Conservation (phyloP, 2,329 filamentous ascomycete species). For the Lachnellula arida region DNA sequence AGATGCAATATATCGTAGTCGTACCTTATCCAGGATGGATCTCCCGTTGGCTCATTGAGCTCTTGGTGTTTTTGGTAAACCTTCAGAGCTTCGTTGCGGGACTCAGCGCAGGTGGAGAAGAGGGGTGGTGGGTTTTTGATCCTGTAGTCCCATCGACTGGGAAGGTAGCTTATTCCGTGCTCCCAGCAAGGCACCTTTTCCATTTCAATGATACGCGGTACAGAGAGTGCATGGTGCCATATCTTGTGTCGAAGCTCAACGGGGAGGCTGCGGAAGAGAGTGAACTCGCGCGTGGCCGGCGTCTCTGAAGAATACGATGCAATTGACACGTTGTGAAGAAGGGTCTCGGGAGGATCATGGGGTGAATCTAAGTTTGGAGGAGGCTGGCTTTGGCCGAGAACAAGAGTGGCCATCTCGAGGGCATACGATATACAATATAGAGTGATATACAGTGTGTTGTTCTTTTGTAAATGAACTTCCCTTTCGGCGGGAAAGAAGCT, state of each 20-base stretch:
- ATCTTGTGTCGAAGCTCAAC: constrained; percentile 3
- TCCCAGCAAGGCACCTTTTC: constrained; percentile 8
- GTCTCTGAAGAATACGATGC: constrained; percentile 2
- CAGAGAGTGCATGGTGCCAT: constrained; percentile 6
- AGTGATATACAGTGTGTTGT: too few species aligned
- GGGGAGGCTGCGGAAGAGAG: neutral
- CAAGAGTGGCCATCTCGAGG: neutral
- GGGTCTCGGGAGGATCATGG: neutral
- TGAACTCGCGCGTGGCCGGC: neutral
- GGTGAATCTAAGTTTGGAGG: neutral
- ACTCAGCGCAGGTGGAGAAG: constrained; percentile 6
- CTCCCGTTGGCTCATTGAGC: neutral
- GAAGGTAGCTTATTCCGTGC: neutral
- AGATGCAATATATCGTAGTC: constrained; percentile 11
- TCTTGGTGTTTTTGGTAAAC: neutral
- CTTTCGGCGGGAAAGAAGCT: too few species aligned
- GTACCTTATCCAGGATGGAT: constrained; percentile 8
- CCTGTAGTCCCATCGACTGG: constrained; percentile 7
- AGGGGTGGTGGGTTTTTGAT: constrained; percentile 5
- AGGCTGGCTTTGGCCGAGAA: neutral
- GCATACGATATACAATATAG: too few species aligned
- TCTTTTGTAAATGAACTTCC: too few species aligned
- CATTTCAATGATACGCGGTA: constrained; percentile 7
- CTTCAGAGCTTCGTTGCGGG: constrained; percentile 8
- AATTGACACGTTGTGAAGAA: constrained; percentile 1